Evolutionary conservation across 495 filamentous ascomycete genomes (phyloP).

Genomic region (Baudoinia panamericana): DNA sequence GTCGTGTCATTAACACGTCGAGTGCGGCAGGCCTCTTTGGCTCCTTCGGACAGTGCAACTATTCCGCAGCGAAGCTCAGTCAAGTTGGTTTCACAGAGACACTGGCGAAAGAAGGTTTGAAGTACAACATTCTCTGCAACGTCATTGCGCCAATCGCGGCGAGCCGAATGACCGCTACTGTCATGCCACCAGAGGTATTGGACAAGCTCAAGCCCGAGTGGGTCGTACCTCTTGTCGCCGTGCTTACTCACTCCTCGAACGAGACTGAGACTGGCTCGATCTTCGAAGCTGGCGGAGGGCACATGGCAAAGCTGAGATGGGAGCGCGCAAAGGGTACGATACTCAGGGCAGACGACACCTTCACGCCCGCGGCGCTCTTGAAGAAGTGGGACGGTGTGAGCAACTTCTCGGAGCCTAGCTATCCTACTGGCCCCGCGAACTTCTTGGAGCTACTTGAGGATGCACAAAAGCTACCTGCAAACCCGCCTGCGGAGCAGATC

Average conservation of each 20-base stretch:
- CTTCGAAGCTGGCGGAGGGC: conserved; percentile 88
- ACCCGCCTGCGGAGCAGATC: conserved; percentile 59
- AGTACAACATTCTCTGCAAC: conserved; percentile 97
- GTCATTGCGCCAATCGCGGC: conserved; percentile 95
- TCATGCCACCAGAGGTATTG: conserved; percentile 92
- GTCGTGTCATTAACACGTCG: conserved; percentile 88
- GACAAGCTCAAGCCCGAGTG: conserved; percentile 85
- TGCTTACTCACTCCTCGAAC: conserved; percentile 80
- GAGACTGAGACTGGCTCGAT: conserved; percentile 72
- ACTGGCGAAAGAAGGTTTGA: conserved; percentile 89
- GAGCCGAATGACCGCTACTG: conserved; percentile 89
- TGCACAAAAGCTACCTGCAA: conserved; percentile 57
- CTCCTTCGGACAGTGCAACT: conserved; percentile 92
- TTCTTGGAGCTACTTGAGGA: conserved; percentile 80
- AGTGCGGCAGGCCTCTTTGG: conserved; percentile 94
- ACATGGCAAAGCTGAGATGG: conserved; percentile 89
- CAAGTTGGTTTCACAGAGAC: conserved; percentile 98
- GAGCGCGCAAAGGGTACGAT: conserved; percentile 85
- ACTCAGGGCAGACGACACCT: conserved; percentile 73
- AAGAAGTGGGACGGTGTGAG: conserved; percentile 77
- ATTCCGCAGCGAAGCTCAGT: conserved; percentile 88
- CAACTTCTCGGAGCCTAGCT: conserved; percentile 73
- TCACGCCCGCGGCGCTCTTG: conserved; percentile 79
- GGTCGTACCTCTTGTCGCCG: conserved; percentile 88
- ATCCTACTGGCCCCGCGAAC: conserved; percentile 79